These are phyloP conservation scores for Sutorius australiensis DNA, from an alignment of 768 basidiomycete species.

Conservation along the genomic window DNA sequence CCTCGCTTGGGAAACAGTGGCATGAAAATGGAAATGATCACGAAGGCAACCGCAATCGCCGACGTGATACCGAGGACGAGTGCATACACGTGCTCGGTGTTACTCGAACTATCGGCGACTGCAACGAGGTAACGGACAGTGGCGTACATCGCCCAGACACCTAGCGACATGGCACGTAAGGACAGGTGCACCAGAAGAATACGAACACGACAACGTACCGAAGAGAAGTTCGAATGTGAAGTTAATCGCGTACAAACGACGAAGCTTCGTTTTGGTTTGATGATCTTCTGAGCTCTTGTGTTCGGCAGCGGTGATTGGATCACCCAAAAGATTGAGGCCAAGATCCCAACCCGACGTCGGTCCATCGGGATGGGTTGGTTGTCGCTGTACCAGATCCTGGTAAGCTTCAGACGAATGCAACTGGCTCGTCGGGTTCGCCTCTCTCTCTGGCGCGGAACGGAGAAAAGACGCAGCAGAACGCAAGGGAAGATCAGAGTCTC, in stretches of 20 bases:
- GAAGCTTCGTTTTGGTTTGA: conserved; percentile 30
- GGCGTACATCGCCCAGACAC: conserved; percentile 58
- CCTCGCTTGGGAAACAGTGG: conserved; percentile 32
- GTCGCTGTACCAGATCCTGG: conserved; percentile 36
- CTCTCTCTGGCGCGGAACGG: conserved; percentile 10
- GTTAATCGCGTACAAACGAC: conserved; percentile 30
- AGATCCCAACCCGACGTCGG: conserved; percentile 30
- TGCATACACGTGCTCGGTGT: conserved; percentile 37
- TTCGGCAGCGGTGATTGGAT: conserved; percentile 32
- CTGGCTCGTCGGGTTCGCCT: conserved; percentile 12
- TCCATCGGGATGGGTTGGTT: conserved; percentile 43
- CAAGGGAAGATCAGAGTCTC: conserved; percentile 11
- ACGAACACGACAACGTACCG: conserved; percentile 27
- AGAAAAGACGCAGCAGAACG: conserved; percentile 23
- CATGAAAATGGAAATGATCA: conserved; percentile 39
- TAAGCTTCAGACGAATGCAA: conserved; percentile 28
- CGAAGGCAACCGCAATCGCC: conserved; percentile 20
- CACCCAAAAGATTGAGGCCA: conserved; percentile 29
- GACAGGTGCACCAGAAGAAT: background rate
- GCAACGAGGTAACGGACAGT: conserved; percentile 64
- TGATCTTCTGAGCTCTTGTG: conserved; percentile 28
- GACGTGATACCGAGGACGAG: conserved; percentile 26
- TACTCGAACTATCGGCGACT: conserved; percentile 42
- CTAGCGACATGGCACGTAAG: conserved; percentile 29
- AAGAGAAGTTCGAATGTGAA: conserved; percentile 33